Evolutionary conservation across 805 yeast genomes (phyloP).

Genomic region (Spathaspora arborariae): DNA sequence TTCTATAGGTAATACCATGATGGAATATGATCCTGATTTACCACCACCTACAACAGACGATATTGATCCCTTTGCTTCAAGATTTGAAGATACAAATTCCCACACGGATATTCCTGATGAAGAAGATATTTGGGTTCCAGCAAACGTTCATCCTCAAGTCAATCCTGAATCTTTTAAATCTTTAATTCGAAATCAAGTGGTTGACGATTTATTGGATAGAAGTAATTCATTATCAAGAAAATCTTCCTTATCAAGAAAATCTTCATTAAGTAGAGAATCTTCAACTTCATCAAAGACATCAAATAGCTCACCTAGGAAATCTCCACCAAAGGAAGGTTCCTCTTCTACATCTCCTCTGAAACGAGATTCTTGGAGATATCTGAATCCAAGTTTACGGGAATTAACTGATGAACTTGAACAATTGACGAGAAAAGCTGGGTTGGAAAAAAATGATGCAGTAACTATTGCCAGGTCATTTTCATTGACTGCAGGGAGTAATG

Average conservation of each 20-base stretch:
- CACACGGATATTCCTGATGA: slow-evolving; percentile 20
- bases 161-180: slow-evolving; percentile 82
- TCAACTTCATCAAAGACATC: slow-evolving; percentile 6
- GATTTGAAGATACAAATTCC: not conserved
- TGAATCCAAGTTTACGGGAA: slow-evolving; percentile 64
- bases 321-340: not conserved
- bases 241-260: slow-evolving; percentile 16
- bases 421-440: slow-evolving; percentile 71
- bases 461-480: slow-evolving; percentile 79
- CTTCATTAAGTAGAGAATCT: slow-evolving; percentile 11
- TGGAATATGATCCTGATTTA: slow-evolving; percentile 67
- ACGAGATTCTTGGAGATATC: slow-evolving; percentile 17
- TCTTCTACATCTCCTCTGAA: slow-evolving; percentile 8
- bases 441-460: slow-evolving; percentile 76
- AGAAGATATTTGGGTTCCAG: slow-evolving; percentile 83
- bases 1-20: slow-evolving; percentile 60
- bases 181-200: slow-evolving; percentile 60
- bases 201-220: slow-evolving; percentile 45
- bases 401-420: slow-evolving; percentile 72
- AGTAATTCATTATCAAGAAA: slow-evolving; percentile 16
- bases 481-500: not conserved
- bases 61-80: slow-evolving; percentile 15
- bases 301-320: not conserved
- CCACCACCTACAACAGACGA: slow-evolving; percentile 41
- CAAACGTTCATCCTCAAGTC: slow-evolving; percentile 88